Conservation (phyloP, 108 stramenopile species). For the Skeletonema menzelii region DNA sequence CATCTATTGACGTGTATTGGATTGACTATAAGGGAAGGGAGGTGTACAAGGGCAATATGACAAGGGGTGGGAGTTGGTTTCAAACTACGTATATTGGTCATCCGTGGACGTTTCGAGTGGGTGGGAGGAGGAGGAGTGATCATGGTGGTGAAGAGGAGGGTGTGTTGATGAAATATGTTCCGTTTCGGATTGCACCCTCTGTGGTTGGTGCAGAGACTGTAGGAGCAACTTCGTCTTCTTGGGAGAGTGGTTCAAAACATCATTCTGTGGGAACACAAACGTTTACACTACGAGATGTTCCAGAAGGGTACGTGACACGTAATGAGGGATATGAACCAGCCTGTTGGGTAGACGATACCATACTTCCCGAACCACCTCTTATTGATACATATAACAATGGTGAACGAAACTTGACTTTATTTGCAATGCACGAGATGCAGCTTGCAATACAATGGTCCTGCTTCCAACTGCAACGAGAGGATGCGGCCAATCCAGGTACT, state of each 20-base stretch:
- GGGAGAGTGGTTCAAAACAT: conserved; percentile 5
- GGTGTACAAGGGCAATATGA: conserved; percentile 54
- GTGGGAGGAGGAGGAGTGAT: background rate
- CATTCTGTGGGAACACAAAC: conserved; percentile 29
- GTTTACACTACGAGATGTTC: conserved; percentile 42
- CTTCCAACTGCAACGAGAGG: conserved; percentile 52
- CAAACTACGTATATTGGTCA: conserved; percentile 55
- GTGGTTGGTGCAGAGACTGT: conserved; percentile 38
- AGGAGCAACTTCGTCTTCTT: background rate
- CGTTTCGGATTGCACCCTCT: conserved; percentile 67
- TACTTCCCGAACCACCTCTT: conserved; percentile 36
- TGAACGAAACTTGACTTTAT: conserved; percentile 2
- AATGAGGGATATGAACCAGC: conserved; percentile 17
- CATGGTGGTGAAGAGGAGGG: conserved; percentile 14
- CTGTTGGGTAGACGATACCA: conserved; percentile 44
- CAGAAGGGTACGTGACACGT: conserved; percentile 6
- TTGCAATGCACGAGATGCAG: conserved; percentile 9
- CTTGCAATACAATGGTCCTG: conserved; percentile 60
- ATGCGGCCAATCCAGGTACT: conserved; percentile 16
- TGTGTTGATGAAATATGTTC: conserved; percentile 64
- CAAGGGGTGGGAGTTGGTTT: conserved; percentile 50
- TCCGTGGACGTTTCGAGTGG: conserved; percentile 78
- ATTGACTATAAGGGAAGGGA: conserved; percentile 68
- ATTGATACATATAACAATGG: conserved; percentile 11
- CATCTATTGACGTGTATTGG: conserved; percentile 65